Base-by-base conservation (phyloP, 257 asterid species). In the Lycium ferocissimum region DNA sequence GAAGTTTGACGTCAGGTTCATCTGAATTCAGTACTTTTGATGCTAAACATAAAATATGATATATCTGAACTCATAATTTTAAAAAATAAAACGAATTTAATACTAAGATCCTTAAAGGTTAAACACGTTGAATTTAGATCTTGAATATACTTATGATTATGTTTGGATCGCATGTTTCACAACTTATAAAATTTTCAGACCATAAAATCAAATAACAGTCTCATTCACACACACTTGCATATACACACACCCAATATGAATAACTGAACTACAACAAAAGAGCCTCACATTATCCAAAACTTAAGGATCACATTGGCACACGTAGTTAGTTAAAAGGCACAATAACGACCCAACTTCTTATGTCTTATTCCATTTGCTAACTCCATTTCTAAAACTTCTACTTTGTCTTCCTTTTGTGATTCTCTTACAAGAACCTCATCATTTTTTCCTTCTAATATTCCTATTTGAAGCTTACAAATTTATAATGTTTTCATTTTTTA, bases 251-350 rank as follows among this genome's bases (percentile, higher is more conserved):
- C 57, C n/a, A 73, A 49, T 47, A 75, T 0, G 26, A 11, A 51
- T 7, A 76, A 9, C 47, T 22, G n/a, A 26, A 26, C 47, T 3
- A 3, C 26, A 76, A 7, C n/a, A 13, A 14, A 76, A 26, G 26
- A 26, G 12, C 82, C 82, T 53, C 82, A 53, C 13, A 53, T 78
- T 22, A 53, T 78, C 65, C 82, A 51, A 26, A 53, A 26, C 7
- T 78, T 78, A 78, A 33, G 82, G 82, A 78, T 78, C 65, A 53
- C 82, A 53, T 4, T 53, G 65, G 20, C 65, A 78, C 47, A 26
- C 63, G 2, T 26, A 49, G 13, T 20, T 22, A 12, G 22, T 49
- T 26, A 15, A 57, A 57, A 57, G n/a, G 20, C 20, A 57, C 62
- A 57, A 56, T 56, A 56, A 15, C 62, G 14, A 57, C 62, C 66